Evolutionary conservation across 1,284 basidiomycete species (phyloP).

Genomic region (Fomitopsis palustris): DNA sequence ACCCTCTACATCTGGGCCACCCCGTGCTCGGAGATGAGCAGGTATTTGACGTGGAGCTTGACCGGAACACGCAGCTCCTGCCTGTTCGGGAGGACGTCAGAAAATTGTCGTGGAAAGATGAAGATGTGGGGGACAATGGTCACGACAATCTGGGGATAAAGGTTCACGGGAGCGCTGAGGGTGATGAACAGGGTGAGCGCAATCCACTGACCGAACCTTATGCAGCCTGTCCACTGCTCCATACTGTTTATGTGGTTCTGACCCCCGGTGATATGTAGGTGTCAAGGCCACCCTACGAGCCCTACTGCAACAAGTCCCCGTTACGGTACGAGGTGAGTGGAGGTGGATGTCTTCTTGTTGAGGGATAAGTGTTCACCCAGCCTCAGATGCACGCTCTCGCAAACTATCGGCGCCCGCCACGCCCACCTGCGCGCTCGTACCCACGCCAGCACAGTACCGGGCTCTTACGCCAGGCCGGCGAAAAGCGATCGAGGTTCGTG

Average conservation of each 20-base stretch:
- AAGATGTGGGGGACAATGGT: not conserved
- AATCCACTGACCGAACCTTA: not conserved
- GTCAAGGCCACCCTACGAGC: constrained; percentile 39
- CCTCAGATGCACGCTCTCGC: constrained; percentile 38
- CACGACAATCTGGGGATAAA: not conserved
- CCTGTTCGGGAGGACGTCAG: constrained; percentile 29
- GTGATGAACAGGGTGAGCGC: constrained; percentile 15
- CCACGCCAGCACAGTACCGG: constrained; percentile 42
- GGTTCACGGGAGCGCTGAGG: constrained; percentile 8
- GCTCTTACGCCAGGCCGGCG: constrained; percentile 51
- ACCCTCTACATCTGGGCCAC: constrained; percentile 44
- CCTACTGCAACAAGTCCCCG: constrained; percentile 51
- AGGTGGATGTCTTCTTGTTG: not conserved
- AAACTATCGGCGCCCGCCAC: constrained; percentile 35
- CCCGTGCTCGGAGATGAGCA: constrained; percentile 65
- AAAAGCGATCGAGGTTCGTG: constrained; percentile 66
- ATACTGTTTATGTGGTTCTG: not conserved
- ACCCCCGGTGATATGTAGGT: constrained; percentile 23
- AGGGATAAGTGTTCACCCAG: not conserved
- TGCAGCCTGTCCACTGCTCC: not conserved
- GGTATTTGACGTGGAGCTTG: constrained; percentile 67
- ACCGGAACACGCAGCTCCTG: constrained; percentile 53
- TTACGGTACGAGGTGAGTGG: constrained; percentile 53
- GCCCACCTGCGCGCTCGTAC: constrained; percentile 53
- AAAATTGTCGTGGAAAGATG: constrained; percentile 21